phyloP scores from a whole-genome alignment of 1,284 basidiomycete genomes.

The Apiotrichum laibachii region DNA sequence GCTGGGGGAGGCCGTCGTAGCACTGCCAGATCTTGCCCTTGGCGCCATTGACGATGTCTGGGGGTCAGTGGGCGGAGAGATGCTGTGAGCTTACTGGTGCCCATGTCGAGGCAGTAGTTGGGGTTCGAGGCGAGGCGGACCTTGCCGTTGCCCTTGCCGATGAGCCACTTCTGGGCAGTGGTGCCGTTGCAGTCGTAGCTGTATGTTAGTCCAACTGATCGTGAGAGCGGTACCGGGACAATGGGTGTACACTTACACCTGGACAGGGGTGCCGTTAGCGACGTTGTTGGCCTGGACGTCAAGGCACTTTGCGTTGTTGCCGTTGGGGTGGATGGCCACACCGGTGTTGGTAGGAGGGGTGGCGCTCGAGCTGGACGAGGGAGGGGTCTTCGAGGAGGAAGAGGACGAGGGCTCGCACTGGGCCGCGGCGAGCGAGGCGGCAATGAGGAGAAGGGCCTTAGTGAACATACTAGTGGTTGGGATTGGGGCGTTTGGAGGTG shows the following conservation, averaged over 20 bases:
- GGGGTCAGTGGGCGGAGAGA: background rate
- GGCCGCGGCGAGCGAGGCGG: conserved; percentile 12
- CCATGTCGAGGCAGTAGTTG: conserved; percentile 38
- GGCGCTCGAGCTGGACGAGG: conserved; percentile 5
- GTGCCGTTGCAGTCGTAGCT: conserved; percentile 35
- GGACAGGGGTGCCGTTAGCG: conserved; percentile 21
- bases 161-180: conserved; percentile 31
- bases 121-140: conserved; percentile 29
- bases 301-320: conserved; percentile 32
- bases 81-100: conserved; percentile 8
- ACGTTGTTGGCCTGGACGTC: conserved; percentile 15
- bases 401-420: conserved; percentile 13
- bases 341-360: conserved; percentile 20
- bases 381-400: conserved; percentile 12
- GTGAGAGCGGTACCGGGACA: background rate
- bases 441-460: conserved; percentile 14
- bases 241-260: conserved; percentile 5
- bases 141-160: conserved; percentile 22
- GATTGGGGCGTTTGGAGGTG: too few species aligned
- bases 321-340: conserved; percentile 33
- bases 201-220: background rate
- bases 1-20: conserved; percentile 23
- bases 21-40: conserved; percentile 28
- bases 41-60: conserved; percentile 20
- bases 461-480: conserved; percentile 8